A percentile compares a stretch with the other conserved stretches of the same genome.
phyloP scores from a whole-genome alignment of 108 stramenopile genomes.

The Discostella pseudostelligera region DNA sequence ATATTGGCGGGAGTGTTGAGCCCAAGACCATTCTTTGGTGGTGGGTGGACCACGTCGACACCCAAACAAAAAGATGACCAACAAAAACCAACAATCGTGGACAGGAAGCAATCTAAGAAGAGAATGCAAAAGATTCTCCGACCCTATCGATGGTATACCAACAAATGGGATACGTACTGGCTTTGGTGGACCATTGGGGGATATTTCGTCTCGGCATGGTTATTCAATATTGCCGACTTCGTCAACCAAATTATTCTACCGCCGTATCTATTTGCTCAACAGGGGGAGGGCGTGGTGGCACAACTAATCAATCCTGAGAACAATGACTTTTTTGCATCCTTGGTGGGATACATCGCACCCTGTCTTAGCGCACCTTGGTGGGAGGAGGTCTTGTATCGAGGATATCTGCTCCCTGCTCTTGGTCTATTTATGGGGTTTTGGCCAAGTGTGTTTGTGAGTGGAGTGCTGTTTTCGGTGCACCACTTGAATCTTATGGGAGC shows the following conservation, averaged over 20 bases:
- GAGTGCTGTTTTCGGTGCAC: constrained; percentile 83
- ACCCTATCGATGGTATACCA: constrained; percentile 54
- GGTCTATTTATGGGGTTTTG: constrained; percentile 51
- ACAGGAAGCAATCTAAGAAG: neutral
- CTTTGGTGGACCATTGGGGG: constrained; percentile 94
- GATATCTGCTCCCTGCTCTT: constrained; percentile 78
- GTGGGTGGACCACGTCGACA: constrained; percentile 20
- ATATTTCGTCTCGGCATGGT: constrained; percentile 85
- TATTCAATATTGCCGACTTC: constrained; percentile 89
- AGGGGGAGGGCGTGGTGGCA: constrained; percentile 73
- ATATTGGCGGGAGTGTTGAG: constrained; percentile 65
- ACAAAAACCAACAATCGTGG: neutral
- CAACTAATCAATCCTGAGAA: constrained; percentile 91
- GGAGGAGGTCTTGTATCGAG: constrained; percentile 92
- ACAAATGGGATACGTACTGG: constrained; percentile 71
- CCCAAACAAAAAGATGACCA: constrained; percentile 2
- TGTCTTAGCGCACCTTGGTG: constrained; percentile 92
- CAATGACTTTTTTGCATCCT: constrained; percentile 74
- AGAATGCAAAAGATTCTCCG: constrained; percentile 19
- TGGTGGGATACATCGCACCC: constrained; percentile 91
- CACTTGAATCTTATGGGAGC: constrained; percentile 82
- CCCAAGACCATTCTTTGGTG: constrained; percentile 75
- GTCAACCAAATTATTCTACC: constrained; percentile 88
- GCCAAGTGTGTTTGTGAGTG: constrained; percentile 67
- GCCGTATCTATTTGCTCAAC: constrained; percentile 54